Evolutionary conservation across 164 flowering plant genomes (phyloP).

Genomic region (Litsea cubeba): DNA sequence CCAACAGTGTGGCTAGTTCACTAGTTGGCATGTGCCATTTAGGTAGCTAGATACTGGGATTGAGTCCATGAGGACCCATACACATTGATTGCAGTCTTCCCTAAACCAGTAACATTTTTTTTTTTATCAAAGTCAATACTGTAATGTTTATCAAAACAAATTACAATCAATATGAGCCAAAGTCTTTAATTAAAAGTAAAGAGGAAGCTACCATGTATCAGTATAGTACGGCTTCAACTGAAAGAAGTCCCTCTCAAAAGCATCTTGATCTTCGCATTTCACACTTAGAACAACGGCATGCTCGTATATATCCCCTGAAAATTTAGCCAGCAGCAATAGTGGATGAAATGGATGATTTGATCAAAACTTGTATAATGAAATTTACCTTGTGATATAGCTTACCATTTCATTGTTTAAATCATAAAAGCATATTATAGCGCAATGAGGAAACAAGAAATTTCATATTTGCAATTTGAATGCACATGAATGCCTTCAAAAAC

Average conservation of each 20-base stretch:
- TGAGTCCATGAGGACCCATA: too few relatives aligned
- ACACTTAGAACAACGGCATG: constrained; percentile 94
- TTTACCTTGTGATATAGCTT: background rate
- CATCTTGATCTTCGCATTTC: constrained; percentile 84
- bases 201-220: constrained; percentile 55
- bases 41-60: too few relatives aligned
- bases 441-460: background rate
- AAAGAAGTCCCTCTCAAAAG: constrained; percentile 91
- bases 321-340: background rate
- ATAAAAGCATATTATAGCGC: too few relatives aligned
- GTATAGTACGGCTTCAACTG: constrained; percentile 97
- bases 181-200: background rate
- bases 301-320: constrained; percentile 84
- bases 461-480: background rate
- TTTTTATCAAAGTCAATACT: background rate
- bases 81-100: too few relatives aligned
- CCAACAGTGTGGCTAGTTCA: too few relatives aligned
- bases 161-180: background rate
- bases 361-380: background rate
- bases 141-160: background rate
- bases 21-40: too few relatives aligned
- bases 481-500: background rate
- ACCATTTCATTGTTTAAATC: too few relatives aligned
- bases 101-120: background rate
- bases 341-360: background rate